Conservation (phyloP, 2,329 filamentous ascomycete species). For the Didymellaceae sp. region DNA sequence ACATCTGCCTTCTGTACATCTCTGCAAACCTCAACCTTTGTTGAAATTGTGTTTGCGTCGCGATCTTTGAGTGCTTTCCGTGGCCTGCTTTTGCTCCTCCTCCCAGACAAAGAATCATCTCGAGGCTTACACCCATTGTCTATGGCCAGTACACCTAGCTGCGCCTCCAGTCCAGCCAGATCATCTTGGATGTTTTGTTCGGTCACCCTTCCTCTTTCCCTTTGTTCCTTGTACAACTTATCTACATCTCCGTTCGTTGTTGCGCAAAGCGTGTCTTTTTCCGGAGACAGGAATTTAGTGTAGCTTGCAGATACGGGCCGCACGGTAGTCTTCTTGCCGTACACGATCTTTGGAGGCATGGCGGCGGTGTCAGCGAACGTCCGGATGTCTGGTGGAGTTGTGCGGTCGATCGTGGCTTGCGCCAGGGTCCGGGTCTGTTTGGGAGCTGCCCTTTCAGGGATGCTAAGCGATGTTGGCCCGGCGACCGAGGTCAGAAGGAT, state of each 20-base stretch:
- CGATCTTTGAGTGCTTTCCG: conserved; percentile 19
- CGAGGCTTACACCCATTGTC: neutral
- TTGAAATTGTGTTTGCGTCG: conserved; percentile 20
- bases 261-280: conserved; percentile 26
- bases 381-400: conserved; percentile 1
- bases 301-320: conserved; percentile 19
- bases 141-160: conserved; percentile 7
- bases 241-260: conserved; percentile 6
- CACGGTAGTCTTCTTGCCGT: conserved; percentile 25
- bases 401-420: conserved; percentile 1
- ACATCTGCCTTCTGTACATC: neutral
- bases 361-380: conserved; percentile 12
- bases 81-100: neutral
- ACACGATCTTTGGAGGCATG: conserved; percentile 35
- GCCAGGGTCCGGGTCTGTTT: conserved; percentile 21
- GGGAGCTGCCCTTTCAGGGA: conserved; percentile 13
- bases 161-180: conserved; percentile 8
- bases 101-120: neutral
- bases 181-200: conserved; percentile 13
- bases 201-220: conserved; percentile 1
- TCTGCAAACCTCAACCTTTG: neutral
- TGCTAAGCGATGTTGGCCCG: conserved; percentile 15
- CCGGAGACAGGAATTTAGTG: conserved; percentile 36
- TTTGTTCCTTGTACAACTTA: conserved; percentile 1
- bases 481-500: conserved; percentile 5